Conservation (phyloP, 768 basidiomycete species). For the Tulasnella sp. region DNA sequence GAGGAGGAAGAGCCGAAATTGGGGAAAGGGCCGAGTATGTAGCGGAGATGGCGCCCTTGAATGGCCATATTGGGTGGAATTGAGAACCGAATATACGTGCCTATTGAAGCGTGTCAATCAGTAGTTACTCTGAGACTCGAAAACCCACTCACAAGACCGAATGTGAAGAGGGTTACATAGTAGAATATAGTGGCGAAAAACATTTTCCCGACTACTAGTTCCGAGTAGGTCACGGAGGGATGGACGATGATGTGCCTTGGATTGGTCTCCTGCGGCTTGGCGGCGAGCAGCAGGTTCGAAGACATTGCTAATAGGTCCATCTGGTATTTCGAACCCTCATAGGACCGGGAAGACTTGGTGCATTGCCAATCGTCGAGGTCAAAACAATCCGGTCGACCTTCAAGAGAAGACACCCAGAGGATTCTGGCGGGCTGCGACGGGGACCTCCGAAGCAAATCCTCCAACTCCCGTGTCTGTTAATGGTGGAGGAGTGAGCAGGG, state of each 20-base stretch:
- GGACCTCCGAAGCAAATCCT: slow-evolving; percentile 34
- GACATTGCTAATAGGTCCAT: slow-evolving; percentile 46
- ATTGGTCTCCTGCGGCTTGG: slow-evolving; percentile 26
- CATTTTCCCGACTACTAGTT: slow-evolving; percentile 30
- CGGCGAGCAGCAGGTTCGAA: slow-evolving; percentile 22
- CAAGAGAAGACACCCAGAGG: slow-evolving; percentile 69
- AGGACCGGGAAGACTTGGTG: slow-evolving; percentile 45
- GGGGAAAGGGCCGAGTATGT: slow-evolving; percentile 57
- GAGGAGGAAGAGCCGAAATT: slow-evolving; percentile 34
- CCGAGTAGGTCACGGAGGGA: slow-evolving; percentile 59
- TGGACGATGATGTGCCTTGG: slow-evolving; percentile 47
- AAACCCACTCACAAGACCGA: slow-evolving; percentile 16
- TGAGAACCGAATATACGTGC: slow-evolving; percentile 55
- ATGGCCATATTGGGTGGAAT: slow-evolving; percentile 47
- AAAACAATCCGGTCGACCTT: slow-evolving; percentile 43
- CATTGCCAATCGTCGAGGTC: slow-evolving; percentile 63
- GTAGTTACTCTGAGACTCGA: too few relatives aligned
- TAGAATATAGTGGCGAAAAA: slow-evolving; percentile 41
- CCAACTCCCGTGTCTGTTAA: slow-evolving; percentile 49
- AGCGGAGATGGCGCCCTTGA: slow-evolving; percentile 54
- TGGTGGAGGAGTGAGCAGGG: slow-evolving; percentile 7
- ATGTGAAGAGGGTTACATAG: slow-evolving; percentile 38
- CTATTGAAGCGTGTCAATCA: slow-evolving; percentile 28
- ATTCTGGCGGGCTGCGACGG: slow-evolving; percentile 42
- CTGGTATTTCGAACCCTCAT: slow-evolving; percentile 64